Conservation (phyloP, 345 rosid genomes). For the Streptanthus diversifolius region DNA sequence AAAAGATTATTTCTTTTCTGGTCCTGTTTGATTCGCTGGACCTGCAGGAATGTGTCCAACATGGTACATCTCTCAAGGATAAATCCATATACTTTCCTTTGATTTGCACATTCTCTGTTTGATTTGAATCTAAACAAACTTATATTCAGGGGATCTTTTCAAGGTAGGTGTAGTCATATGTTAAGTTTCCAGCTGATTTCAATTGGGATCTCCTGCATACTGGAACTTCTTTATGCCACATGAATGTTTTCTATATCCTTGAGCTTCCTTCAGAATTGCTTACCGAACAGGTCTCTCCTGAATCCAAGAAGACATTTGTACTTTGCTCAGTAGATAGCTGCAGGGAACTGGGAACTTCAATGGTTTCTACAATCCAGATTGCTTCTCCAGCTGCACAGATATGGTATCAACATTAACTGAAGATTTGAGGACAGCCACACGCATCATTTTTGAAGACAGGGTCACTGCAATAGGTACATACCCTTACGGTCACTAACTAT, state of each 20-base stretch:
- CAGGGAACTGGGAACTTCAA: not conserved
- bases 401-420: not conserved
- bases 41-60: not conserved
- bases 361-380: too few relatives aligned
- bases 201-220: constrained; percentile 21
- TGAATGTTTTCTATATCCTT: not conserved
- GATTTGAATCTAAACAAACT: not conserved
- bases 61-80: not conserved
- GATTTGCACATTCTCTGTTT: not conserved
- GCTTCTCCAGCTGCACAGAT: too few relatives aligned
- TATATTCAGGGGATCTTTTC: too few relatives aligned
- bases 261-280: not conserved
- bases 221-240: not conserved
- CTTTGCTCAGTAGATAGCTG: not conserved
- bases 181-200: not conserved
- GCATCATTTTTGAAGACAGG: not conserved
- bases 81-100: not conserved
- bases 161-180: constrained; percentile 20
- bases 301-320: not conserved
- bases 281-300: not conserved
- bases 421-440: not conserved
- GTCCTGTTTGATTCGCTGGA: not conserved
- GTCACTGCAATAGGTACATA: not conserved
- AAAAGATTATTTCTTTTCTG: not conserved
- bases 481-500: not conserved